These are phyloP conservation scores for Colletotrichum limetticola DNA, from an alignment of 2,329 filamentous ascomycete genomes.

Conservation along the genomic window DNA sequence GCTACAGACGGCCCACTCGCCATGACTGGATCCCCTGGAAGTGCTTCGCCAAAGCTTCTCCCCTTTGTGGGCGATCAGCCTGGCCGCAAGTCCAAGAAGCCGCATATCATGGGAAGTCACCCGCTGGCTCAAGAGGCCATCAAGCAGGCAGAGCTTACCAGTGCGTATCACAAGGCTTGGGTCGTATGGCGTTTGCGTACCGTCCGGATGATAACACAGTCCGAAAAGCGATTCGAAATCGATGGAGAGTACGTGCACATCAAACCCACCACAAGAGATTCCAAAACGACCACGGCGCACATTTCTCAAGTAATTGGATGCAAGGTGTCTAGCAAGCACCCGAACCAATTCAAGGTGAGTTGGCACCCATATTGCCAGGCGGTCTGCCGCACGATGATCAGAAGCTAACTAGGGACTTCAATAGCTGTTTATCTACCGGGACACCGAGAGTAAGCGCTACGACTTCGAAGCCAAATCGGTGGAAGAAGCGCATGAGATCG, in stretches of 20 bases:
- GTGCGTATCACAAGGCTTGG: slow-evolving; percentile 77
- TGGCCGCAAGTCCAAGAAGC: slow-evolving; percentile 61
- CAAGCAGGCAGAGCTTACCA: slow-evolving; percentile 68
- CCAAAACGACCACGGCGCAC: slow-evolving; percentile 83
- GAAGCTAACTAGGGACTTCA: slow-evolving; percentile 4
- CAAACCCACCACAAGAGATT: slow-evolving; percentile 74
- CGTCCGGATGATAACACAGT: slow-evolving; percentile 81
- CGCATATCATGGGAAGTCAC: slow-evolving; percentile 66
- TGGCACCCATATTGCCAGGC: not conserved
- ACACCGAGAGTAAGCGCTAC: slow-evolving; percentile 82
- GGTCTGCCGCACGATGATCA: not conserved
- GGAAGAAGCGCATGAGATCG: slow-evolving; percentile 82
- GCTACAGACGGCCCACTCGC: slow-evolving; percentile 78
- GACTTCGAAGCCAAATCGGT: slow-evolving; percentile 83
- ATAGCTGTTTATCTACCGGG: slow-evolving; percentile 77
- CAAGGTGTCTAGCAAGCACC: slow-evolving; percentile 83
- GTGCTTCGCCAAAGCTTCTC: slow-evolving; percentile 74
- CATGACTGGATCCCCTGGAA: slow-evolving; percentile 75
- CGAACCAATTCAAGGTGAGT: slow-evolving; percentile 80
- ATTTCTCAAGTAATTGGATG: slow-evolving; percentile 86
- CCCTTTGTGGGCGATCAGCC: slow-evolving; percentile 56
- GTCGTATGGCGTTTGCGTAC: slow-evolving; percentile 85
- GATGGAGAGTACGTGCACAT: slow-evolving; percentile 91
- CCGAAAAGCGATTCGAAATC: slow-evolving; percentile 80
- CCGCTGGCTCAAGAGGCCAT: slow-evolving; percentile 73